Conservation (phyloP, 2,329 filamentous ascomycete species). For the Colletotrichum sp. region DNA sequence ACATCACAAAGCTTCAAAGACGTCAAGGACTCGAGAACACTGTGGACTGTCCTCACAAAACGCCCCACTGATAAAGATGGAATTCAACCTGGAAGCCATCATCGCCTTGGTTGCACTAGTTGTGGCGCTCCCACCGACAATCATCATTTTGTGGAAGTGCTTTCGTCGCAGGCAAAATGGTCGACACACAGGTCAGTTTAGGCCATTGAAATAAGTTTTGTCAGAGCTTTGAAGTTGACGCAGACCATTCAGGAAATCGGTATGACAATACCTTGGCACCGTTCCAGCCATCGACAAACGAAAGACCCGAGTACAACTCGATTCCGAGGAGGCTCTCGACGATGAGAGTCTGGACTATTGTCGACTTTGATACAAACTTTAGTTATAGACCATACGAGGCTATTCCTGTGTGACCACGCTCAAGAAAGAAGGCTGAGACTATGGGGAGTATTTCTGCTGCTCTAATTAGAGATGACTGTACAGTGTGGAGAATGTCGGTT, state of each 20-base stretch:
- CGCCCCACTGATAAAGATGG: accelerated
- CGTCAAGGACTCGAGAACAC: background rate
- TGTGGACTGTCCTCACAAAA: accelerated
- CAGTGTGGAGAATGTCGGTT: accelerated
- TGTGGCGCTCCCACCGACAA: background rate
- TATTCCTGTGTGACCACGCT: accelerated
- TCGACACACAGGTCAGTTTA: background rate
- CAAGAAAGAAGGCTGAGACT: accelerated
- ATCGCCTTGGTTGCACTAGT: background rate
- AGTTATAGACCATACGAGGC: background rate
- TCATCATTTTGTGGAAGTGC: background rate
- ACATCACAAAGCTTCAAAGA: background rate
- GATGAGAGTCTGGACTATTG: background rate
- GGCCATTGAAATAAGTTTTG: accelerated
- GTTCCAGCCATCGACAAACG: background rate
- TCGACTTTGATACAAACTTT: background rate
- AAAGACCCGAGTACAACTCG: background rate
- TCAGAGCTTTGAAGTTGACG: background rate
- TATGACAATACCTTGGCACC: background rate
- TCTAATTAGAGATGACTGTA: background rate
- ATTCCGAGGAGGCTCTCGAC: background rate
- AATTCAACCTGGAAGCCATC: background rate
- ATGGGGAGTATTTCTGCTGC: background rate
- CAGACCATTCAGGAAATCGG: accelerated
- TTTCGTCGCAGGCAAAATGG: accelerated